These are phyloP conservation scores for Eucalyptus regnans DNA, from an alignment of 345 rosid species.

Conservation along the genomic window DNA sequence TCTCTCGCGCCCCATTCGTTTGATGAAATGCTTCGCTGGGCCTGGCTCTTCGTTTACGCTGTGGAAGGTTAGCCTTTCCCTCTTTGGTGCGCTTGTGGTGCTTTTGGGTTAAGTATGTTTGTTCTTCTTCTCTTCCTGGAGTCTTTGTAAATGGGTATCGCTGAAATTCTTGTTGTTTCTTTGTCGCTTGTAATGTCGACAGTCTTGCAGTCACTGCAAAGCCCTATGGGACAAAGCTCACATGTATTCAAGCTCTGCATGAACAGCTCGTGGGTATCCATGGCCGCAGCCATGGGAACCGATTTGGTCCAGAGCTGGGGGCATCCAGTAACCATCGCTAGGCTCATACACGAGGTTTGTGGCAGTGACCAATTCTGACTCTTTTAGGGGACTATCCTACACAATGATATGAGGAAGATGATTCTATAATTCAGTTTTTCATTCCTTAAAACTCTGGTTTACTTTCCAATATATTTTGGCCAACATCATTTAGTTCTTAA, in stretches of 20 bases:
- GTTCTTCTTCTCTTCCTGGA: not conserved
- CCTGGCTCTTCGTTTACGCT: not conserved
- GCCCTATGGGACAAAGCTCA: not conserved
- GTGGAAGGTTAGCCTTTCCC: not conserved
- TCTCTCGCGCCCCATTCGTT: slow-evolving; percentile 2
- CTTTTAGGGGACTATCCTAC: not conserved
- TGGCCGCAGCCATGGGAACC: not conserved
- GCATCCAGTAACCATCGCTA: not conserved
- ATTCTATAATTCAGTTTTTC: not conserved
- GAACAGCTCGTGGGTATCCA: not conserved
- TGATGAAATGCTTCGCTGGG: slow-evolving; percentile 25
- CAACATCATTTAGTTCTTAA: not conserved
- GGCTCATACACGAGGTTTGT: not conserved
- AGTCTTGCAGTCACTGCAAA: no score
- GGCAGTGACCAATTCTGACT: no score
- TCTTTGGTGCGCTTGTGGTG: not conserved
- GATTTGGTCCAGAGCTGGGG: not conserved
- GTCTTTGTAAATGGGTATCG: not conserved
- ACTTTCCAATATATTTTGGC: not conserved
- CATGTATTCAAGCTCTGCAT: no score
- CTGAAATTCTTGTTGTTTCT: not conserved
- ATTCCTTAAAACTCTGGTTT: not conserved
- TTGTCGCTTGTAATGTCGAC: not conserved
- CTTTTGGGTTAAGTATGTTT: not conserved
- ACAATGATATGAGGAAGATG: not conserved